phyloP scores from a whole-genome alignment of 139 green algal species.

The Chlorella sp. region DNA sequence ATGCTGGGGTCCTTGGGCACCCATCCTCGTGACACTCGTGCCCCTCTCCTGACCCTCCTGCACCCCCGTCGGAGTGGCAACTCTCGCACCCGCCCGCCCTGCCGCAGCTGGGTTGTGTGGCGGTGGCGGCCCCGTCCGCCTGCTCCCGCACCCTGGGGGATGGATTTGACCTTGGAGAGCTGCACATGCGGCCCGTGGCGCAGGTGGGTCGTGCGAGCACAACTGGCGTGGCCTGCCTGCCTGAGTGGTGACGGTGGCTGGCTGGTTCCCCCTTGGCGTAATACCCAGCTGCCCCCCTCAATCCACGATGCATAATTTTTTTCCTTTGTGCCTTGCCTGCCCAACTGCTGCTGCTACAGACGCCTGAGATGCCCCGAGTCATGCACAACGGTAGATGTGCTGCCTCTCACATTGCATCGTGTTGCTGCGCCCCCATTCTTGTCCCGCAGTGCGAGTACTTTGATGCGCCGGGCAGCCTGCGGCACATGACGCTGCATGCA shows the following conservation, averaged over 20 bases:
- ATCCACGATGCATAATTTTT: no score
- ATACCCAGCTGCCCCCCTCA: background rate
- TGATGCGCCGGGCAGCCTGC: slow-evolving; percentile 57
- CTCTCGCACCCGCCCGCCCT: no score
- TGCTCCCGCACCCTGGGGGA: slow-evolving; percentile 51
- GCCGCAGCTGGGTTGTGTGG: slow-evolving; percentile 74
- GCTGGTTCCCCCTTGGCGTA: background rate
- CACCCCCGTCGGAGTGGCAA: background rate
- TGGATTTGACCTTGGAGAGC: slow-evolving; percentile 71
- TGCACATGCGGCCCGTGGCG: slow-evolving; percentile 63
- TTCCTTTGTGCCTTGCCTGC: no score
- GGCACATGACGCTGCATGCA: slow-evolving; percentile 76
- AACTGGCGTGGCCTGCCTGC: no score
- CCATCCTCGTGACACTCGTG: no score
- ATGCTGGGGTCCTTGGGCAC: no score
- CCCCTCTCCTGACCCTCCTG: background rate
- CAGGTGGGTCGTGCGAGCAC: slow-evolving; percentile 12
- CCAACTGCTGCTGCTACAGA: no score
- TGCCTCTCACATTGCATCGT: no score
- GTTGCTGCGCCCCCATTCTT: background rate
- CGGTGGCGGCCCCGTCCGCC: slow-evolving; percentile 52
- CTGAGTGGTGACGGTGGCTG: no score
- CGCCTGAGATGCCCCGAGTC: no score
- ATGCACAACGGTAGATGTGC: no score
- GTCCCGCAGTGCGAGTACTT: slow-evolving; percentile 35